Evolutionary conservation across 305 asterid species (phyloP), one percentile per base, ranked within the genome.

Genomic region (Nicotiana rustica): DNA sequence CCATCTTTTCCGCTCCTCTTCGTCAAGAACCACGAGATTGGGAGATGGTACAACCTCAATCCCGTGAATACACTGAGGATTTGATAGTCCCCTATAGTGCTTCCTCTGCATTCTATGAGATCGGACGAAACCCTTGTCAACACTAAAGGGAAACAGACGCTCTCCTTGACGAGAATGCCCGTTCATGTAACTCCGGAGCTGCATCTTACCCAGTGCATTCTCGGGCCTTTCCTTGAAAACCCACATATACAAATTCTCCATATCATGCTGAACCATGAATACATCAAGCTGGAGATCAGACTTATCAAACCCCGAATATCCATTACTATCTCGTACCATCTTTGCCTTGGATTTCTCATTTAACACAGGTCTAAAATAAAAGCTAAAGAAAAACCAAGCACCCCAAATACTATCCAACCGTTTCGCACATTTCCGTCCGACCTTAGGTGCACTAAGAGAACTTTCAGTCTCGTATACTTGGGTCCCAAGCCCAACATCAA

Each of bases 221-320:
- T 93, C 97, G 2, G 99, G 97, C 80, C 91, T 88, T 81, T 92
- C 98, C 86, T 95, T 95, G 89, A 95, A 95, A 61, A 91, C 95
- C 99, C 99, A 95, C 99, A 95, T 95, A 89, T 95, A 95, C 94
- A 95, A 88, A 77, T 95, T 95, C 93, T 95, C 99, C 99, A 95
- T 93, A 68, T 95, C 99, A 76, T 95, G 99, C 62, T 93, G 98
- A 67, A 95, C 99, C 97, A 93, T 91, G 93, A 95, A 95, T 17
- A 86, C 88, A 73, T 95, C 98, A 36, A 92, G 91, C 80, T 93
- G 91, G 33, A 95, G 92, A 81, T 95, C 98, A 4, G 97, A 92
- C 57, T 95, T 95, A 60, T 93, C 97, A 59, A 90, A 92, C 65
- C 98, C 98, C 0, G 97, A 89, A 67, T 91, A 87, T 67, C 99